phyloP scores from a whole-genome alignment of 208 protist genomes.

The Trypanosoma conorhini region DNA sequence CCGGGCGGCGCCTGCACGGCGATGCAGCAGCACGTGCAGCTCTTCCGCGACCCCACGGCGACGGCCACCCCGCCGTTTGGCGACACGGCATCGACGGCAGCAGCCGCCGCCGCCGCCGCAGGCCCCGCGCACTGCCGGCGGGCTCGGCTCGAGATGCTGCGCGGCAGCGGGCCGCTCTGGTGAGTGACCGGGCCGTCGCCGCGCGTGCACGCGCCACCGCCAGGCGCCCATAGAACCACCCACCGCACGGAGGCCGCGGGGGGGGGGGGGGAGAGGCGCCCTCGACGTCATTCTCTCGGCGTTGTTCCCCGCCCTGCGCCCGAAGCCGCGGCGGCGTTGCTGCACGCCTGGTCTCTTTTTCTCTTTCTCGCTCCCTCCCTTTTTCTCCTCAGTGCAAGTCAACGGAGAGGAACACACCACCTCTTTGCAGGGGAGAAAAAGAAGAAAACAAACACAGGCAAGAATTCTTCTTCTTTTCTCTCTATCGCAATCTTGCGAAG shows the following conservation, averaged over 20 bases:
- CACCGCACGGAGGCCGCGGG: too few relatives aligned
- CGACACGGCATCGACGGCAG: neutral
- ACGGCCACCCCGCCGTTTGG: neutral
- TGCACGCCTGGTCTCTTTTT: neutral
- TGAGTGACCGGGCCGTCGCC: neutral
- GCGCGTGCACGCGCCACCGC: neutral
- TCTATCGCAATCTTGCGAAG: neutral
- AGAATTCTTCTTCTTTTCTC: constrained; percentile 9
- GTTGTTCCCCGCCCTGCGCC: too few relatives aligned
- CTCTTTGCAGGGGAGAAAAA: too few relatives aligned
- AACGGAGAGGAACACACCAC: too few relatives aligned
- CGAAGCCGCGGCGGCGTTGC: too few relatives aligned
- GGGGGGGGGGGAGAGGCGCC: too few relatives aligned
- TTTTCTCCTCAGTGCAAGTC: too few relatives aligned
- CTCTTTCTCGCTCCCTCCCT: neutral
- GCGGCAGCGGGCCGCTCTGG: constrained; percentile 26
- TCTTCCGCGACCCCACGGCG: constrained; percentile 13
- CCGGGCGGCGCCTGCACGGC: constrained; percentile 2
- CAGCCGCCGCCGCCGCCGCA: too few relatives aligned
- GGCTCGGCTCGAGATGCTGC: constrained; percentile 16
- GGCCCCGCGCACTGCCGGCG: neutral
- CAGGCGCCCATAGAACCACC: neutral
- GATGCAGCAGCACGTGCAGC: constrained; percentile 15
- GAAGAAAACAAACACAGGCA: too few relatives aligned
- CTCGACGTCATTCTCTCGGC: too few relatives aligned